Base-by-base conservation (phyloP, 768 basidiomycete genomes). In the Pisolithus marmoratus region DNA sequence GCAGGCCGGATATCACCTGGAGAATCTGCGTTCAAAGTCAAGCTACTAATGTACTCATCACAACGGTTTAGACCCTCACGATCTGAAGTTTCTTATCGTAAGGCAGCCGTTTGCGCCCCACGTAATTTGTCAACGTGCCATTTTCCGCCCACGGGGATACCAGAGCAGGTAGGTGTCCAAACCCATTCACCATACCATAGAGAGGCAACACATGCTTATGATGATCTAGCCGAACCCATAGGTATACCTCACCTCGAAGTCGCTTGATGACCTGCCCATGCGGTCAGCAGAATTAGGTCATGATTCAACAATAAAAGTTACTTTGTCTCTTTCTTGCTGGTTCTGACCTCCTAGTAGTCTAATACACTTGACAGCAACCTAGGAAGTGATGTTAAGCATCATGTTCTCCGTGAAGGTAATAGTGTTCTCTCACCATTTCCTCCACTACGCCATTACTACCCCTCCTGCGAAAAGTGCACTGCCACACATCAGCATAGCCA, bases 1-100 rank as follows among this genome's bases (percentile, higher is more conserved):
- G 46, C 8, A 76, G 57, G 44, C 73, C 76, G 42, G 70, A 65
- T 5, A 70, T 71, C 3, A 75, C 61, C 52, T 75, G 71, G 17
- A 26, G 24, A 27, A 45, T 45, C 43, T 45, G n/a, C 26, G 22
- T n/a, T 45, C 20, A 6, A 42, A 12, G 23, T 20, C 41, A 22
- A 23, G 41, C 5, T 14, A 12, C 5, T 14, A 12, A 8, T 42
- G 11, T 14, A 42, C 41, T 42, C 12, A 5, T 12, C 2, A 15
- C 14, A 9, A 8, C 23, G 24, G 27, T 29, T 26, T 24, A 27
- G 5, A 27, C 24, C 7, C 43, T 44, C 5, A 45, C 43, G 19
- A 45, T 23, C 15, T 17, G 17, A 1, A 45, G 22, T 45, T 6
- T 29, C 17, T 15, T 27, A 24, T 6, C 14, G 26, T 27, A 29